Percentiles rank a stretch among this genome's conserved stretches.
phyloP scores from a whole-genome alignment of 2,329 filamentous ascomycete species.

The Raffaelea arxii region DNA sequence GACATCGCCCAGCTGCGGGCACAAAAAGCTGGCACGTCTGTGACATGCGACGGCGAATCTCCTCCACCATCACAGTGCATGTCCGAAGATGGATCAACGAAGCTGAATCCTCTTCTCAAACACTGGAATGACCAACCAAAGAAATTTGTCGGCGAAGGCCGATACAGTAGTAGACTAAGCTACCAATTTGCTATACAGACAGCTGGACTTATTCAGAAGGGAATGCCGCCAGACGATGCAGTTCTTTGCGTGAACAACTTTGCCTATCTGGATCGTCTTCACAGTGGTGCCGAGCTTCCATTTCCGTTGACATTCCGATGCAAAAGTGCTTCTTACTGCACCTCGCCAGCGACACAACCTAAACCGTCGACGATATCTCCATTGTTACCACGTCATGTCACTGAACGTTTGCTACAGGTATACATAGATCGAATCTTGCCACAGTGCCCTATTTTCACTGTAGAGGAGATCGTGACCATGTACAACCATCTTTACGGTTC shows the following conservation, averaged over 20 bases:
- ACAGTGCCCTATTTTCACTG: neutral
- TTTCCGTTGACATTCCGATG: neutral
- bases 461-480: neutral
- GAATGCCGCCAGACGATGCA: neutral
- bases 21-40: neutral
- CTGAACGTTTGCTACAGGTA: neutral
- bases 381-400: neutral
- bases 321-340: neutral
- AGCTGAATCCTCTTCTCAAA: neutral
- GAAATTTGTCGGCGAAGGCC: too few species aligned
- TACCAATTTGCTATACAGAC: neutral
- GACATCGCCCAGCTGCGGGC: neutral
- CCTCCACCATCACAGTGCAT: neutral
- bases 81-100: neutral
- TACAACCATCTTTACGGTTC: neutral
- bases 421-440: constrained; percentile 1
- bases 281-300: constrained; percentile 1
- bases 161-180: neutral
- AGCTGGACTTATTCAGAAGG: neutral
- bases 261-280: neutral
- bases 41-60: neutral
- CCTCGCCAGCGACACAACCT: neutral
- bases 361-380: neutral
- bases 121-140: neutral
- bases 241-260: neutral